Evolutionary conservation across 148 eudicot species (phyloP).

Genomic region (Mesembryanthemum crystallinum): DNA sequence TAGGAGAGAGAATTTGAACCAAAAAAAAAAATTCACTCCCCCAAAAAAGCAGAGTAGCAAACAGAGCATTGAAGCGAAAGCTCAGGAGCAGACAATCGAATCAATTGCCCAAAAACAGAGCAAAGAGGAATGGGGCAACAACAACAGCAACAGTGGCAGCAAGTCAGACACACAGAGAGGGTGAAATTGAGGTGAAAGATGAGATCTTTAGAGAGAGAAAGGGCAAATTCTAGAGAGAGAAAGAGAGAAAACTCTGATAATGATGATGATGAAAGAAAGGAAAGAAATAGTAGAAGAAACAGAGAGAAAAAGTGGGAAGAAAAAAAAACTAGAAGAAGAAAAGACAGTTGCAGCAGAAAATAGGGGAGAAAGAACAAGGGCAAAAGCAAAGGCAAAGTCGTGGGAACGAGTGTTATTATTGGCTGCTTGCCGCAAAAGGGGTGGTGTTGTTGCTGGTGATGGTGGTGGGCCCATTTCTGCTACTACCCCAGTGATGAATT

Average conservation of each 20-base stretch:
- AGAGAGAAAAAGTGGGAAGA: not conserved
- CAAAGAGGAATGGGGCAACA: conserved; percentile 11
- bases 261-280: not conserved
- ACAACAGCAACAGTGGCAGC: not conserved
- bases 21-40: not conserved
- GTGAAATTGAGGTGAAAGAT: conserved; percentile 25
- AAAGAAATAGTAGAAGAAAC: not conserved
- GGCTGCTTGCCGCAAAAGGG: conserved; percentile 17
- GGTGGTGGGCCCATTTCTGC: conserved; percentile 26
- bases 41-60: not conserved
- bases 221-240: conserved; percentile 3
- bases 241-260: not conserved
- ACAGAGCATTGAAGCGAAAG: conserved; percentile 13
- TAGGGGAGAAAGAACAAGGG: conserved; percentile 2
- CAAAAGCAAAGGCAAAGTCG: not conserved
- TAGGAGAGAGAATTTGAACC: not conserved
- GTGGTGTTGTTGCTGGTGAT: too few relatives aligned
- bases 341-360: not conserved
- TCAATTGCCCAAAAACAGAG: conserved; percentile 11
- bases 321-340: not conserved
- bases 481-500: conserved; percentile 34
- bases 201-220: conserved; percentile 19
- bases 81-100: conserved; percentile 2
- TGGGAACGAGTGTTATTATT: conserved; percentile 24
- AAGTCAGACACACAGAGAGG: too few relatives aligned